Evolutionary conservation across 202 grass and related monocot genomes (phyloP).

Genomic region (Hordeum pubiflorum): DNA sequence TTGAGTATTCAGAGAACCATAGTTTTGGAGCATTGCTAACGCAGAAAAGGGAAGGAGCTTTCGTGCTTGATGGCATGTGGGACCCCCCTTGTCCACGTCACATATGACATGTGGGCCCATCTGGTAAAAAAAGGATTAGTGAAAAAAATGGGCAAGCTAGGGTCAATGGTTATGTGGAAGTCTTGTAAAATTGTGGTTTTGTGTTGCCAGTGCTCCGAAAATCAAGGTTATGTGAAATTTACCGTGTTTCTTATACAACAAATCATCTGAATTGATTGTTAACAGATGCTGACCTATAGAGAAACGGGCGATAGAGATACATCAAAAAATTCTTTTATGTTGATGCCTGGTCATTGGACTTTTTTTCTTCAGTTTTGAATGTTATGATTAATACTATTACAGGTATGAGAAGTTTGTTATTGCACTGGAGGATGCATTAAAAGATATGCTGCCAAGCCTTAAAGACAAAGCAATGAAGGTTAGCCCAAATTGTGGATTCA

Average conservation of each 20-base stretch:
- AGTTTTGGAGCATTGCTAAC: neutral
- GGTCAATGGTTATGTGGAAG: neutral
- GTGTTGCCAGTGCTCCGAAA: neutral
- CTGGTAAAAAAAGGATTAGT: neutral
- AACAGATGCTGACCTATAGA: neutral
- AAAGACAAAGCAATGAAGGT: slow-evolving; percentile 99
- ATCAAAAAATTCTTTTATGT: neutral
- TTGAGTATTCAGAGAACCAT: neutral
- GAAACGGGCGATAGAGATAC: neutral
- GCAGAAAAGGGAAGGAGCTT: neutral
- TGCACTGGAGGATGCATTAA: slow-evolving; percentile 79
- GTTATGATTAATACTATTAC: slow-evolving; percentile 24
- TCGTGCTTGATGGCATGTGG: neutral
- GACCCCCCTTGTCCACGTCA: neutral
- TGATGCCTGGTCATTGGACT: neutral
- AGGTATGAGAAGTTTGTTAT: slow-evolving; percentile 96
- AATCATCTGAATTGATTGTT: slow-evolving; percentile 8
- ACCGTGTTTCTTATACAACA: neutral
- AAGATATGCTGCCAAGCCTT: slow-evolving; percentile 93
- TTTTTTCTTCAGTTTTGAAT: slow-evolving; percentile 7
- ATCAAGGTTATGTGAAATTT: neutral
- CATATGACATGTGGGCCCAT: neutral
- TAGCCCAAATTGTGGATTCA: slow-evolving; percentile 12
- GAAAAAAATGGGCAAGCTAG: neutral
- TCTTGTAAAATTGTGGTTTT: neutral